Evolutionary conservation across 2,329 filamentous ascomycete species (phyloP).

Genomic region (Ophiognomonia clavigignenti-juglandacearum): DNA sequence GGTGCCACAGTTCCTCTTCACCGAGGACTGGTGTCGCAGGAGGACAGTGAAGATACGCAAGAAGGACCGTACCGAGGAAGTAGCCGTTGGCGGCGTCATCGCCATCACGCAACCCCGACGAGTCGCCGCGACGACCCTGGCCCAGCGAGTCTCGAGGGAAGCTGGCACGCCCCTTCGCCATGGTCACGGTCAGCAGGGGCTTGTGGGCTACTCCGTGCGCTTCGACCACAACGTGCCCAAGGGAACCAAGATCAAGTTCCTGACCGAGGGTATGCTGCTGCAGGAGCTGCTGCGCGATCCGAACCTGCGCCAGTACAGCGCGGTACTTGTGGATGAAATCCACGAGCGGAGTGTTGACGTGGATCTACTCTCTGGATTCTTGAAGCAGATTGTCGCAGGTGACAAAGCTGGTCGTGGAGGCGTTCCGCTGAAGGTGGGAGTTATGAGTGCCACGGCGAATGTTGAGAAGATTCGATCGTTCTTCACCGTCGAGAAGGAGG

Average conservation of each 20-base stretch:
- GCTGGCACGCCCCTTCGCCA: slow-evolving; percentile 48
- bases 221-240: slow-evolving; percentile 86
- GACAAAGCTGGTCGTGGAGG: slow-evolving; percentile 63
- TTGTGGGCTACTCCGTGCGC: slow-evolving; percentile 88
- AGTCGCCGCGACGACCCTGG: slow-evolving; percentile 88
- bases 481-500: slow-evolving; percentile 43
- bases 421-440: slow-evolving; percentile 75
- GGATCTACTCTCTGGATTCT: slow-evolving; percentile 82
- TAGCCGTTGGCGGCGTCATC: slow-evolving; percentile 69
- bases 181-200: slow-evolving; percentile 35
- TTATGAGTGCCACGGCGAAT: slow-evolving; percentile 97
- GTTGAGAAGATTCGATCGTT: slow-evolving; percentile 73
- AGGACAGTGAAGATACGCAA: slow-evolving; percentile 45
- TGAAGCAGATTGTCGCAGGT: slow-evolving; percentile 68
- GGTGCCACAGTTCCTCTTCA: slow-evolving; percentile 81
- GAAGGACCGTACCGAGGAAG: slow-evolving; percentile 32
- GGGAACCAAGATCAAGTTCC: slow-evolving; percentile 82
- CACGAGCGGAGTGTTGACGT: slow-evolving; percentile 95
- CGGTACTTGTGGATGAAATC: slow-evolving; percentile 90
- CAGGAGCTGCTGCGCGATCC: slow-evolving; percentile 90
- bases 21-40: slow-evolving; percentile 72
- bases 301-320: slow-evolving; percentile 77
- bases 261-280: slow-evolving; percentile 94
- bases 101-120: slow-evolving; percentile 92
- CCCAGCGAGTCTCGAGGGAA: slow-evolving; percentile 81